Evolutionary conservation across 768 basidiomycete species (phyloP), one percentile per base, ranked within the genome.

Genomic region (Russula foetens): DNA sequence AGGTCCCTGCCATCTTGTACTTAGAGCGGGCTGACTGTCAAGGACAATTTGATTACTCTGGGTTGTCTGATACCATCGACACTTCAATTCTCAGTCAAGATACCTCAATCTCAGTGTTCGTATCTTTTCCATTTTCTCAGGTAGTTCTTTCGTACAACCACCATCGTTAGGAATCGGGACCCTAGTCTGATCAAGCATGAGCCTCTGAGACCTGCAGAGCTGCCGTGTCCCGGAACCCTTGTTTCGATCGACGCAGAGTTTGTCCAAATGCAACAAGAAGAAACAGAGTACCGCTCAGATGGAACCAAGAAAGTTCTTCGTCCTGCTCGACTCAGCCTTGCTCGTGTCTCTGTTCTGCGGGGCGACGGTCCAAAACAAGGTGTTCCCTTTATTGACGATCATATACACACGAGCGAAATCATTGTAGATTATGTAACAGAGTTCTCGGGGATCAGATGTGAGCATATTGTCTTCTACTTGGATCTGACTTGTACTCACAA

Each of bases 221-320:
- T 97, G 8, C 95, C 96, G 0, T 81, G 74, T 58, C 85, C 88
- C 6, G 97, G 93, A 14, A 95, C 88, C 6, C 74, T 96, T 44
- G 86, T 99, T 39, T 86, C 96, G 3, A 98, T 99, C 63, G 97
- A 99, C 68, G 95, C 96, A 1, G 96, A 99, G 69, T 99, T 99
- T 69, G 96, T 99, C 24, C 89, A 86, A 6, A 90, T 99, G 83
- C 94, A 98, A 71, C 91, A 94, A 88, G 97, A 98, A 75, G 97
- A 98, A 72, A 89, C 87, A 31, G 97, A 99, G 69, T 90, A 87
- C 67, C 85, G 92, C 21, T 97, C 96, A 0, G 94, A 99, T 67
- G 95, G 96, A 15, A 90, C 90, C 2, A 95, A 91, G 71, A 94
- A 91, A 67, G 86, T 98, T 38, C 76, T 98, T 29, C 83, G 94